Evolutionary conservation across 1,284 basidiomycete species (phyloP).

Genomic region (Irpex lacteus): DNA sequence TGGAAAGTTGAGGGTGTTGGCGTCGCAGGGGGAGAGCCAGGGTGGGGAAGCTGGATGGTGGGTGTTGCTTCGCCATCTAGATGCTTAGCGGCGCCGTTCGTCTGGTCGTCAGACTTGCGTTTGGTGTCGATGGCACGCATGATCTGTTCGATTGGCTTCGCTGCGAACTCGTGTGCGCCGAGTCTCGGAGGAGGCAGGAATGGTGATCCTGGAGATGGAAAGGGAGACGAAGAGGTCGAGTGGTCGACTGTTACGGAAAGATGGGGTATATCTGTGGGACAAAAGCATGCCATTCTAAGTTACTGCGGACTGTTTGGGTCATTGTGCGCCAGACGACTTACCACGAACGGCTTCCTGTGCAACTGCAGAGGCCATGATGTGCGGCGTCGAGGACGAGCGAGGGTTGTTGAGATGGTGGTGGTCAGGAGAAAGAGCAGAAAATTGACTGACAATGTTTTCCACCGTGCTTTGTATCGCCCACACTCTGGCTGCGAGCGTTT

Average conservation of each 20-base stretch:
- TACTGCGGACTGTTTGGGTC: conserved; percentile 40
- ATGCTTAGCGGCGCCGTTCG: conserved; percentile 12
- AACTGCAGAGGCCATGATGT: conserved; percentile 19
- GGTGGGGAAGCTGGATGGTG: conserved; percentile 14
- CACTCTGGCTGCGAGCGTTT: neutral
- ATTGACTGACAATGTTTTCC: neutral
- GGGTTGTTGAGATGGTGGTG: neutral
- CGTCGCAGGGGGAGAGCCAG: conserved; percentile 21
- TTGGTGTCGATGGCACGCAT: conserved; percentile 26
- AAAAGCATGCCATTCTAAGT: conserved; percentile 33
- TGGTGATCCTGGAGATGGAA: conserved; percentile 64
- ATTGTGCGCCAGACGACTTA: conserved; percentile 36
- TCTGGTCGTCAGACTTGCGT: conserved; percentile 20
- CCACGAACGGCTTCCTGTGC: conserved; percentile 18
- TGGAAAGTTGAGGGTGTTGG: conserved; percentile 22
- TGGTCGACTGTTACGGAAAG: conserved; percentile 45
- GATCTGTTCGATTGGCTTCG: conserved; percentile 35
- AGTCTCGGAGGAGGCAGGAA: conserved; percentile 66
- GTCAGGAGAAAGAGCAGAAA: neutral
- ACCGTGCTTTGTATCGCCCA: neutral
- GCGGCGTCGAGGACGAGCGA: neutral
- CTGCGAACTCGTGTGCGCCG: conserved; percentile 62
- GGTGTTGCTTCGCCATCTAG: conserved; percentile 25
- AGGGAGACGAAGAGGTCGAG: conserved; percentile 51
- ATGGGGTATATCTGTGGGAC: conserved; percentile 28